These are phyloP conservation scores for Volvox reticuliferus DNA, from an alignment of 139 green algal genomes.

Conservation along the genomic window DNA sequence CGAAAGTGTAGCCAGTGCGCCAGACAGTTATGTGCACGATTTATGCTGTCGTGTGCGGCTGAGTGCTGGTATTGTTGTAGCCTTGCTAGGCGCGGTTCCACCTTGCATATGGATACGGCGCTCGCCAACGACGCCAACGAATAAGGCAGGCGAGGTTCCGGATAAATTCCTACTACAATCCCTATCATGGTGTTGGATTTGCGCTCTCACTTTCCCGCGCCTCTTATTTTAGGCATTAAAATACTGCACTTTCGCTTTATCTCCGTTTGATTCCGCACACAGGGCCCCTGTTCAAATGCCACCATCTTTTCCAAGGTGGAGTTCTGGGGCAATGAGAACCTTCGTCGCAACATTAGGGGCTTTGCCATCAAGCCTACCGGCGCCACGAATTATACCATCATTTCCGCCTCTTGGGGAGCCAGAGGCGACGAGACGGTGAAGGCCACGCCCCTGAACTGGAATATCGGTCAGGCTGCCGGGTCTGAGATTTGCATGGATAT, in stretches of 20 bases:
- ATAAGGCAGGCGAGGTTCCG: too few relatives aligned
- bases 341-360: not conserved
- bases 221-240: not conserved
- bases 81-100: too few relatives aligned
- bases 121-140: too few relatives aligned
- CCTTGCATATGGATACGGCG: too few relatives aligned
- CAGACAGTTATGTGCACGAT: too few relatives aligned
- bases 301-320: not conserved
- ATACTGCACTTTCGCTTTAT: not conserved
- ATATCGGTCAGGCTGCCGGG: not conserved
- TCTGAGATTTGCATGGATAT: not conserved
- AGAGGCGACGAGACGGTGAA: not conserved
- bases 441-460: not conserved
- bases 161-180: too few relatives aligned
- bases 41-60: too few relatives aligned
- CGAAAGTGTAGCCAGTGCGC: too few relatives aligned
- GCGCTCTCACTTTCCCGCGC: not conserved
- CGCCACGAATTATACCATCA: not conserved
- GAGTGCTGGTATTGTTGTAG: too few relatives aligned
- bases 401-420: not conserved
- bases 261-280: not conserved
- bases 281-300: not conserved
- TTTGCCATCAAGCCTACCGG: not conserved
- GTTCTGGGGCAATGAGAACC: not conserved
- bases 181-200: not conserved